A percentile compares a stretch with the other conserved stretches of the same genome.
Evolutionary conservation across 164 flowering plant genomes (phyloP).

Genomic region (Pachysandra terminalis): DNA sequence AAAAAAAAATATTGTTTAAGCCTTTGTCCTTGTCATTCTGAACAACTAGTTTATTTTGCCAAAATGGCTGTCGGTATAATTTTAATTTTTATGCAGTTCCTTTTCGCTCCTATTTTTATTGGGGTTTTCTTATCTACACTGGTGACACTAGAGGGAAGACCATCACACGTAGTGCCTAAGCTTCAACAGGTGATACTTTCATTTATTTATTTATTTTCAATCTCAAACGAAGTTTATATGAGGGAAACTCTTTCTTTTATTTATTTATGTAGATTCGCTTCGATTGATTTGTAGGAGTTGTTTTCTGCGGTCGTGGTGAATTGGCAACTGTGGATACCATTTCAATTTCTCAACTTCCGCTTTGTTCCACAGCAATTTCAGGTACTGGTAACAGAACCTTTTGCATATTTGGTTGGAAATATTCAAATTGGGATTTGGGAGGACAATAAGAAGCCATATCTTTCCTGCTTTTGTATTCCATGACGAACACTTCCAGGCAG

Average conservation of each 20-base stretch:
- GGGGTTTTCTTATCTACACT: conserved; percentile 71
- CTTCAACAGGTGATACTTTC: conserved; percentile 78
- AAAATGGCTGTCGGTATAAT: neutral
- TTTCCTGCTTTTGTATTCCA: no score
- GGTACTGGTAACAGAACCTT: conserved; percentile 32
- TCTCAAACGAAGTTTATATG: neutral
- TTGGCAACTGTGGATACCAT: conserved; percentile 96
- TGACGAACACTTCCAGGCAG: no score
- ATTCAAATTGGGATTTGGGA: no score
- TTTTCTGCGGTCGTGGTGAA: conserved; percentile 77
- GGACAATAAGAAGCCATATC: no score
- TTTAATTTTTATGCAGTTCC: conserved; percentile 48
- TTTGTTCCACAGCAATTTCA: conserved; percentile 92
- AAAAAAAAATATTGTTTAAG: no score
- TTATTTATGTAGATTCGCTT: neutral
- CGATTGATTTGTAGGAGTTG: conserved; percentile 63
- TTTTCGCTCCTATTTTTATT: conserved; percentile 78
- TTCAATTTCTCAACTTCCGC: conserved; percentile 87
- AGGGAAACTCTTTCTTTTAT: neutral
- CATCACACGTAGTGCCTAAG: conserved; percentile 76
- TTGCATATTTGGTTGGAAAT: no score
- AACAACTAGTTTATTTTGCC: neutral
- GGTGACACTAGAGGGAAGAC: conserved; percentile 76
- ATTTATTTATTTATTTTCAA: neutral
- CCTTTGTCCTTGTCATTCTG: neutral